Evolutionary conservation across 1,139 yeast species (phyloP), one percentile per base, ranked within the genome.

Genomic region (Blastobotrys buckinghamii): DNA sequence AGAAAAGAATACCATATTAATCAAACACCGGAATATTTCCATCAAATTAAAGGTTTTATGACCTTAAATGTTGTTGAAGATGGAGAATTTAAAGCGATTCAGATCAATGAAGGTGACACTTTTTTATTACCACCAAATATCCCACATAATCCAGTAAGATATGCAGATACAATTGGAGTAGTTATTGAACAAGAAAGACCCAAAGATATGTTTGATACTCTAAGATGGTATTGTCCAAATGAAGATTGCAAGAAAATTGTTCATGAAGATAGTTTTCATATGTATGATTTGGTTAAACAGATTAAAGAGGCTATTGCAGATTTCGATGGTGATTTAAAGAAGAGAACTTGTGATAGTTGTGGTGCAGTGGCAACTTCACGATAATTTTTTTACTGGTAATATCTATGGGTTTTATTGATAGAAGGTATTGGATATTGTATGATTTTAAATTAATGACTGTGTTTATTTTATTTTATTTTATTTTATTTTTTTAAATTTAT

Each of bases 161-260:
- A 79, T 64, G 84, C 82, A 9, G 72, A 89, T 59, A 88, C 97
- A 0, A 82, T 90, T 29, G 97, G 97, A 0, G 71, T 90, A 44
- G 97, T 90, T 6, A 86, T 90, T n/a, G 97, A 90, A 61, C 96
- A 89, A 66, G 96, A 88, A 62, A 75, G 97, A 56, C 96, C 96
- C 0, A 70, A 71, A 48, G 86, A 78, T 1, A 70, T 77, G 34
- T 73, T 77, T 51, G 96, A 87, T 63, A 76, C 77, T 54, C 72
- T 86, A 55, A 75, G 96, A 60, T 89, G 97, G 97, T 90, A 89
- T 65, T 90, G 97, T 60, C 67, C 76, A 16, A 72, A 72, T 12
- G 32, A 29, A 29, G 12, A 9, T 12, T 90, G 97, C 68, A 70
- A 70, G 52, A 75, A 77, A 26, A 70, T 81, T 12, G 82, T 86